Percentiles rank a stretch among this genome's conserved stretches.
phyloP scores from a whole-genome alignment of 2,329 filamentous ascomycete genomes.

The Aureobasidium uvarum region DNA sequence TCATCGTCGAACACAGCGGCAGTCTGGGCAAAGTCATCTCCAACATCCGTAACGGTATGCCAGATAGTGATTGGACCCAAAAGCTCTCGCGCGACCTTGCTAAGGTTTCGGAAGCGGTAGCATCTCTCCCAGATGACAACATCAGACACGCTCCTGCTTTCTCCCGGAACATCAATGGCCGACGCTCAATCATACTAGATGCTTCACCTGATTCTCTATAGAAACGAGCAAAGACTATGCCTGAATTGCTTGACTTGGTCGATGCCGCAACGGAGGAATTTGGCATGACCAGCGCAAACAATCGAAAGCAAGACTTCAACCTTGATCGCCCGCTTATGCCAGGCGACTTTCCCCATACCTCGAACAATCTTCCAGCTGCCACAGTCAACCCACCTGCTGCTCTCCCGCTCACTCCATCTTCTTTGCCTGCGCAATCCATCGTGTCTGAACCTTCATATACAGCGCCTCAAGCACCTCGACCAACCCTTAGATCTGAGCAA shows the following conservation, averaged over 20 bases:
- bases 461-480: neutral
- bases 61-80: conserved; percentile 30
- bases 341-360: neutral
- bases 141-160: conserved; percentile 28
- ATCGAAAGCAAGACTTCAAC: neutral
- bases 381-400: neutral
- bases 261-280: conserved; percentile 41
- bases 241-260: conserved; percentile 41
- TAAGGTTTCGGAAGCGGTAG: conserved; percentile 32
- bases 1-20: conserved; percentile 44
- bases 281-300: conserved; percentile 30
- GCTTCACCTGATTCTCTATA: conserved; percentile 33
- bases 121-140: conserved; percentile 32
- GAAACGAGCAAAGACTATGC: conserved; percentile 36
- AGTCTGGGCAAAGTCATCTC: conserved; percentile 43
- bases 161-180: conserved; percentile 14
- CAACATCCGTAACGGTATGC: conserved; percentile 37
- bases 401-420: neutral
- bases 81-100: conserved; percentile 34
- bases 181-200: conserved; percentile 34
- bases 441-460: neutral
- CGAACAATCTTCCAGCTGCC: neutral
- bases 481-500: neutral
- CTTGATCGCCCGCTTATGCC: neutral
- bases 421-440: neutral